Evolutionary conservation across 176 grass and related monocot genomes (phyloP), one percentile per base, ranked within the genome.

Genomic region (Triticum timopheevii): DNA sequence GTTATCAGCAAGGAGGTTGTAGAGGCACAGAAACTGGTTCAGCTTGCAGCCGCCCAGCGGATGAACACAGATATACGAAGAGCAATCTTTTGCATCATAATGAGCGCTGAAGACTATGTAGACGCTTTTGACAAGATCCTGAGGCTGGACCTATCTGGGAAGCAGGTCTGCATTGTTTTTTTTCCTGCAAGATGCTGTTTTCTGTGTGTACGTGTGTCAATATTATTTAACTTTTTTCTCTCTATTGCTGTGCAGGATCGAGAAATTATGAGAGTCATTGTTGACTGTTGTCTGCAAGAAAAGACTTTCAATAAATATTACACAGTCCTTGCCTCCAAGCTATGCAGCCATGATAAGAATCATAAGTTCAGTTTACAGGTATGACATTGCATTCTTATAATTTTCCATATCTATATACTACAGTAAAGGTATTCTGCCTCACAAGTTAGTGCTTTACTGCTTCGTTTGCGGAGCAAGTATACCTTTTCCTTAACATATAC

Each of bases 231-330:
- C 9, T 56, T 56, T 80, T 78, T 74, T 69, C 5, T 50, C 50
- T 81, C 17, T 78, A n/a, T 65, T 81, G 38, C 23, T 69, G 68
- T 47, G 79, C 73, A 96, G 92, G 97, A 98, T 83, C 86, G 94
- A 33, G 97, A 96, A 95, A 96, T 98, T 58, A 94, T 93, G 87
- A 92, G 94, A 83, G 90, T 94, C 66, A 88, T 98, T 86, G 97
- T 98, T 84, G 88, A 98, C 54, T 98, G 97, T 63, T 98, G 97
- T 92, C 79, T 96, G 69, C 97, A 96, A 75, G 94, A 96, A 69
- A 96, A 98, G 89, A 83, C 92, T 80, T 98, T 98, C 84, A 98
- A 98, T 78, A 98, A 98, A 81, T 98, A 98, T 68, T 98, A 96
- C 36, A 74, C 68, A 1, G 77, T 96, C 74, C 88, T 98, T 28